Percentiles rank a stretch among this genome's conserved stretches.
These are phyloP conservation scores for Populus euphratica DNA, from an alignment of 345 rosid genomes.

Conservation along the genomic window DNA sequence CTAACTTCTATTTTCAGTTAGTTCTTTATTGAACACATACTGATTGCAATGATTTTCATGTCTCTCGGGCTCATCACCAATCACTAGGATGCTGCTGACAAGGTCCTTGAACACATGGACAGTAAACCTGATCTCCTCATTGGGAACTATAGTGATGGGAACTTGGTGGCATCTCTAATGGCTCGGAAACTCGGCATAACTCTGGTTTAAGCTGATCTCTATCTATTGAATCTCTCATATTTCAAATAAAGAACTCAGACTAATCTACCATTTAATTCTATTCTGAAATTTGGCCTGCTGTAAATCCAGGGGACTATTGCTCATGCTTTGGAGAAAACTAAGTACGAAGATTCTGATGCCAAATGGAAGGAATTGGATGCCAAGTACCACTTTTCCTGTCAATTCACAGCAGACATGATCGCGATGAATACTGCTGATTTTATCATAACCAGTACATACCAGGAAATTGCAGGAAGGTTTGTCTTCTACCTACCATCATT, in stretches of 20 bases:
- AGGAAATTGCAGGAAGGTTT: constrained; percentile 95
- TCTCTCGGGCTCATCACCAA: not conserved
- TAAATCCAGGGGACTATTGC: constrained; percentile 68
- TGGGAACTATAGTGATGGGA: constrained; percentile 92
- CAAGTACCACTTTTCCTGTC: constrained; percentile 91
- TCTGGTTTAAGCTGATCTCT: constrained; percentile 38
- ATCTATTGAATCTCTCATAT: not conserved
- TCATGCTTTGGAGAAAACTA: constrained; percentile 91
- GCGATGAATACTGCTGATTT: constrained; percentile 90
- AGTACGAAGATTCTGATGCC: constrained; percentile 85
- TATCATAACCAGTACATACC: constrained; percentile 83
- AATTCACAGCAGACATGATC: constrained; percentile 78
- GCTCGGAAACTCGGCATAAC: constrained; percentile 74
- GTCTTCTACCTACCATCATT: constrained; percentile 13
- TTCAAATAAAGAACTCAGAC: not conserved
- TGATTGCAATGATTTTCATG: not conserved
- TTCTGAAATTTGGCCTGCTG: constrained; percentile 12
- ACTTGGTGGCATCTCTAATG: constrained; percentile 83
- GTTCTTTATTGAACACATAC: not conserved
- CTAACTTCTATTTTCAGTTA: not conserved
- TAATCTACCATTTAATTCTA: not conserved
- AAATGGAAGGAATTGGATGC: constrained; percentile 82
- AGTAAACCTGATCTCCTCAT: constrained; percentile 87
- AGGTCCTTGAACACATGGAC: constrained; percentile 56
- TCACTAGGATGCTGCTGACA: constrained; percentile 56